Percentiles rank a stretch among this genome's conserved stretches.
Evolutionary conservation across 2,329 filamentous ascomycete genomes (phyloP).

Genomic region (Biscogniauxia sp.): DNA sequence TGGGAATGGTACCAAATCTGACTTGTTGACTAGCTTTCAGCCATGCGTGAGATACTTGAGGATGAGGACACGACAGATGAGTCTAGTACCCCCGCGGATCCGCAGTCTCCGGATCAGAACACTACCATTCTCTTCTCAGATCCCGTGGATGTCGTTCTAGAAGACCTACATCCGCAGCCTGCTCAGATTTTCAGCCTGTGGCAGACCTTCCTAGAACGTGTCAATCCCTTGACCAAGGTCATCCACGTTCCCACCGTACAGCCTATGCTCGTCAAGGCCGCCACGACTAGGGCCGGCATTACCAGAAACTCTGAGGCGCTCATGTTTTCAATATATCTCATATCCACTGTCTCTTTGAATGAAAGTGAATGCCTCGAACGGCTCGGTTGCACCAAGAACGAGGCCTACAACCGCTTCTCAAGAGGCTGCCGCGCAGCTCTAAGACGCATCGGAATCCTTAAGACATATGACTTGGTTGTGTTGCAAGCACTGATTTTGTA

Average conservation of each 20-base stretch:
- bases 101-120: slow-evolving; percentile 50
- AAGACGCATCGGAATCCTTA: slow-evolving; percentile 54
- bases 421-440: slow-evolving; percentile 50
- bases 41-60: slow-evolving; percentile 59
- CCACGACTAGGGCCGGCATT: slow-evolving; percentile 52
- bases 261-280: slow-evolving; percentile 61
- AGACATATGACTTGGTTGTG: slow-evolving; percentile 55
- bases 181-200: slow-evolving; percentile 69
- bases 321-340: slow-evolving; percentile 64
- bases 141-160: slow-evolving; percentile 37
- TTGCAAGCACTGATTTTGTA: slow-evolving; percentile 60
- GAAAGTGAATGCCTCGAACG: slow-evolving; percentile 54
- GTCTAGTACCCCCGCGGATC: slow-evolving; percentile 40
- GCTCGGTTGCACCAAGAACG: slow-evolving; percentile 48
- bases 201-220: slow-evolving; percentile 71
- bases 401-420: slow-evolving; percentile 51
- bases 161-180: slow-evolving; percentile 61
- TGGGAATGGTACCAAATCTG: background rate
- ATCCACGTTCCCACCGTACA: slow-evolving; percentile 72
- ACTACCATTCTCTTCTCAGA: slow-evolving; percentile 50
- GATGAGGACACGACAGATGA: slow-evolving; percentile 49
- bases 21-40: slow-evolving; percentile 43
- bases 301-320: slow-evolving; percentile 59
- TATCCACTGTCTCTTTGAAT: slow-evolving; percentile 55
- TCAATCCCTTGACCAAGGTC: slow-evolving; percentile 58